Base-by-base conservation (phyloP, 192 early-diverging fungal genomes). In the Coemansia sp. region DNA sequence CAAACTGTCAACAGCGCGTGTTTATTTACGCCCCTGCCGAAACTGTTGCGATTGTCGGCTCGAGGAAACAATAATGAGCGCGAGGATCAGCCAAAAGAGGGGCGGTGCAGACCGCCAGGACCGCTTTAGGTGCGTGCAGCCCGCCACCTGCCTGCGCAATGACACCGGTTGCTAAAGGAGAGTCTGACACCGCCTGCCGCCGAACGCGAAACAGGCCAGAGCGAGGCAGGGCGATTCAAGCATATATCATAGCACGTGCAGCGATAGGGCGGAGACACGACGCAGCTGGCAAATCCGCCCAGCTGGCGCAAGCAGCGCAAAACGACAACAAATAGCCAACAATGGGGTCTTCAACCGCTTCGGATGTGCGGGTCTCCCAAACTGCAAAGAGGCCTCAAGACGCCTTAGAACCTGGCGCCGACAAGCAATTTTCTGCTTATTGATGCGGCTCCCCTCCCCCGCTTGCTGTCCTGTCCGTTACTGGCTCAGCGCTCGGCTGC, bases 311-410 rank as follows among this genome's bases (percentile, higher is more conserved):
- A 45, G n/a, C 43, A 45, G 50, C 50, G 10, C 22, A 9, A 52
- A 52, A 52, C 50, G 50, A 52, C 50, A 52, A 52, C 50, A 52
- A 52, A 52, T 11, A 9, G 50, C 9, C 50, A 17, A 52, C 50
- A 52, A 52, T 52, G 50, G 50, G 50, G 22, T 21, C 50, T 19
- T 5, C 50, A 23, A 52, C 50, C 50, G 50, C 50, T 52, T 52
- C 22, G 22, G 22, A 52, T 21, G 50, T 19, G 50, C 50, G 50
- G 50, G 50, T 24, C 50, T 19, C 50, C 22, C 50, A 52, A 52
- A 19, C 43, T 45, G 50, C 50, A 52, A 51, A 51, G 50, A 45
- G 43, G 43, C 43, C 50, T 24, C 17, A 19, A 10, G 50, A 9
- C 50, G 50, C 50, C 21, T 21, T 17, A 11, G 17, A 23, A 23